phyloP scores from a whole-genome alignment of 805 yeast genomes.

The Candida endomychidarum region DNA sequence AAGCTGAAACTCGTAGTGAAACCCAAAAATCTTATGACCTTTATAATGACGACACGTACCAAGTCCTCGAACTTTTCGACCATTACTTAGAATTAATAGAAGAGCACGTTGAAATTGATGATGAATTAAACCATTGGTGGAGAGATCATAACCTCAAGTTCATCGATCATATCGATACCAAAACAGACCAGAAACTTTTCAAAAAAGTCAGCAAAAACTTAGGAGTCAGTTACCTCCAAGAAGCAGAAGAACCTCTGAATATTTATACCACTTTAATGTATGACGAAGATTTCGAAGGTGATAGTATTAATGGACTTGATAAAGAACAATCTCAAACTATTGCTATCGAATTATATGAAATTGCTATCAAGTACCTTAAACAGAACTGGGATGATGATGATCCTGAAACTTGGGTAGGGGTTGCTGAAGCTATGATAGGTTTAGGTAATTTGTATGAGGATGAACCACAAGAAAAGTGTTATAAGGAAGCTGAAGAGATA shows the following conservation, averaged over 20 bases:
- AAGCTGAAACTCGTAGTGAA: conserved; percentile 36
- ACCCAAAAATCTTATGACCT: conserved; percentile 25
- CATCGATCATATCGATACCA: conserved; percentile 16
- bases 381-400: conserved; percentile 67
- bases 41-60: conserved; percentile 45
- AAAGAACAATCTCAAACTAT: conserved; percentile 46
- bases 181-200: conserved; percentile 16
- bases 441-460: conserved; percentile 73
- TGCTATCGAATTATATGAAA: conserved; percentile 47
- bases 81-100: conserved; percentile 61
- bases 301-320: conserved; percentile 36
- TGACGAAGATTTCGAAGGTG: conserved; percentile 43
- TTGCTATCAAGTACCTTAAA: conserved; percentile 58
- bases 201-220: conserved; percentile 46
- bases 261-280: conserved; percentile 58
- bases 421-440: conserved; percentile 83
- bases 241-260: conserved; percentile 61
- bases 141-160: conserved; percentile 38
- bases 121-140: conserved; percentile 56
- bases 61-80: conserved; percentile 57
- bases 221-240: conserved; percentile 63
- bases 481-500: conserved; percentile 66
- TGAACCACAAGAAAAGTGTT: conserved; percentile 63
- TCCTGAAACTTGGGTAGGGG: conserved; percentile 77
- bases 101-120: conserved; percentile 23